Conservation (phyloP, 2,329 filamentous ascomycete genomes). For the Lachnellula willkommii region DNA sequence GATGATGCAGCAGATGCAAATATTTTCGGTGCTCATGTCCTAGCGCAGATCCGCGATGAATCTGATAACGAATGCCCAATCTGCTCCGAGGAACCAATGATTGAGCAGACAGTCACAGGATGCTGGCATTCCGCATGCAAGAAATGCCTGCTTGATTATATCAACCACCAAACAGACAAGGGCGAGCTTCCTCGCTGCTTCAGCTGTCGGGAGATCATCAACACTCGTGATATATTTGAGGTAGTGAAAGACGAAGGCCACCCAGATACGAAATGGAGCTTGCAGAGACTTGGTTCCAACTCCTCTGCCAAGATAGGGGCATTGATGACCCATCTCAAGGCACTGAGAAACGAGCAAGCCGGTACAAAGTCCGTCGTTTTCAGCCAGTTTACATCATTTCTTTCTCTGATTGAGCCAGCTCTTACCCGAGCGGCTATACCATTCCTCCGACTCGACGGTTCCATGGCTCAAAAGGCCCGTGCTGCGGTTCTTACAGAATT, state of each 20-base stretch:
- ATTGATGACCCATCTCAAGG: conserved; percentile 69
- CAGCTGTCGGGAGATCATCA: conserved; percentile 81
- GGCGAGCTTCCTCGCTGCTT: conserved; percentile 77
- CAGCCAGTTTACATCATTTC: conserved; percentile 94
- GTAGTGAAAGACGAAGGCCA: conserved; percentile 74
- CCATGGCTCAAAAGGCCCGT: conserved; percentile 79
- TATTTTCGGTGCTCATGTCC: conserved; percentile 75
- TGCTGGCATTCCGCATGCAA: conserved; percentile 99
- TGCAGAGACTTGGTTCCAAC: conserved; percentile 55
- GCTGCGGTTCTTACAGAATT: conserved; percentile 75
- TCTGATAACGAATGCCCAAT: conserved; percentile 87
- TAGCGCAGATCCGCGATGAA: conserved; percentile 88
- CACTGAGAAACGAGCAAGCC: conserved; percentile 59
- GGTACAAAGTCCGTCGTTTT: conserved; percentile 86
- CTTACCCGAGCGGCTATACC: conserved; percentile 66
- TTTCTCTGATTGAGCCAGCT: conserved; percentile 82
- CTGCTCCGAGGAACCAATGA: conserved; percentile 93
- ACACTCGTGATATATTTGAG: conserved; percentile 81
- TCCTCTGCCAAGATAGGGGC: conserved; percentile 87
- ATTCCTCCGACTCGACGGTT: conserved; percentile 85
- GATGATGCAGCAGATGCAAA: conserved; percentile 60
- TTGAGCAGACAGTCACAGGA: conserved; percentile 86
- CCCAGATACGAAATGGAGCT: conserved; percentile 49
- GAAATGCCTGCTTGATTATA: conserved; percentile 83
- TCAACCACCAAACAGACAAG: conserved; percentile 77